Evolutionary conservation across 2,329 filamentous ascomycete species (phyloP).

Genomic region (Sclerotinia sclerotiorum): DNA sequence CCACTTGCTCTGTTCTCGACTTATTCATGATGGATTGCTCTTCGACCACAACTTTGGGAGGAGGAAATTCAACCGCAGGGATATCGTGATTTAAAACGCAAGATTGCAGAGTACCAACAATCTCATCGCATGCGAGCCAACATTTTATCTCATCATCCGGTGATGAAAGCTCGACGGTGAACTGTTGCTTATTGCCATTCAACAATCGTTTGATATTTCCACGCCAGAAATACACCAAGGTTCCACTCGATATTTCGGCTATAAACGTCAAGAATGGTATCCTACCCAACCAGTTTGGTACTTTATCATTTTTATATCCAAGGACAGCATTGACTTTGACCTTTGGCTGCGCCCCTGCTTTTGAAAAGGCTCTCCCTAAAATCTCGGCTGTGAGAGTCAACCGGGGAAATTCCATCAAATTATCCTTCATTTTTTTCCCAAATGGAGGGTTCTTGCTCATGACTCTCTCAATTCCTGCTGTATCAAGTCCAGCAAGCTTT

Average conservation of each 20-base stretch:
- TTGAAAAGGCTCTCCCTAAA: conserved; percentile 33
- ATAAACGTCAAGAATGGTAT: conserved; percentile 71
- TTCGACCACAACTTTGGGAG: conserved; percentile 16
- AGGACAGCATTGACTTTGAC: conserved; percentile 66
- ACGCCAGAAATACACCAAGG: conserved; percentile 66
- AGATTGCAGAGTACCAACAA: conserved; percentile 58
- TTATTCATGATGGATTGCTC: background rate
- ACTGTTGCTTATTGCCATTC: conserved; percentile 56
- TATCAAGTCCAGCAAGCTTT: conserved; percentile 64
- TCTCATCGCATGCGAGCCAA: conserved; percentile 79
- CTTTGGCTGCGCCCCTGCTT: conserved; percentile 48
- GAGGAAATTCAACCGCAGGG: conserved; percentile 41
- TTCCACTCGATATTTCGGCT: conserved; percentile 68
- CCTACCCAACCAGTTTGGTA: conserved; percentile 62
- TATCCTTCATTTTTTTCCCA: conserved; percentile 66
- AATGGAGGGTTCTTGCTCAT: conserved; percentile 81
- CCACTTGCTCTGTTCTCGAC: background rate
- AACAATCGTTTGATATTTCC: conserved; percentile 64
- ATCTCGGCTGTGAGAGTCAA: conserved; percentile 47
- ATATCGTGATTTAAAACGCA: conserved; percentile 38
- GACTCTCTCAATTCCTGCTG: conserved; percentile 72
- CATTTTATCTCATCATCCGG: conserved; percentile 61
- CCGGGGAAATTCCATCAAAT: conserved; percentile 67
- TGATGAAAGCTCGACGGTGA: conserved; percentile 55
- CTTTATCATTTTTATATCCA: conserved; percentile 67